phyloP scores from a whole-genome alignment of 208 protist genomes.

The Wallacemonas sp. region DNA sequence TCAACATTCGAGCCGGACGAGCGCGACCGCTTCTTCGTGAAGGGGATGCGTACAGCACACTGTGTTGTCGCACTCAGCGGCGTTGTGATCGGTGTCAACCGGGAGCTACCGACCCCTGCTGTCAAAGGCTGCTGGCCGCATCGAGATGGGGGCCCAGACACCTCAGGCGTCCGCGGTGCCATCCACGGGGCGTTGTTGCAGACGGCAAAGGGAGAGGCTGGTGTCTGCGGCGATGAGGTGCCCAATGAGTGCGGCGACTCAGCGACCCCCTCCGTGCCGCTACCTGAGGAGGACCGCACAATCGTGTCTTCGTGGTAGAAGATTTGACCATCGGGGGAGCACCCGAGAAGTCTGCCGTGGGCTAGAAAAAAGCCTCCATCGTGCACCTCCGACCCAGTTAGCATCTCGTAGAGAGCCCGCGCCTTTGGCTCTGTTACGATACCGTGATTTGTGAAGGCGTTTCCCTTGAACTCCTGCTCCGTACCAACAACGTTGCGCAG shows the following conservation, averaged over 20 bases:
- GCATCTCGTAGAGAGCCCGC: constrained; percentile 78
- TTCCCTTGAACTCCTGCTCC: constrained; percentile 79
- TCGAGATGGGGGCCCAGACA: not conserved
- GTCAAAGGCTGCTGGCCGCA: too few relatives aligned
- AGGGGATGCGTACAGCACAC: constrained; percentile 45
- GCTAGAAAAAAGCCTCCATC: constrained; percentile 85
- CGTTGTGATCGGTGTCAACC: not conserved
- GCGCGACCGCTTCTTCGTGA: constrained; percentile 30
- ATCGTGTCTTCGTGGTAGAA: constrained; percentile 28
- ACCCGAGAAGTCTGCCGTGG: constrained; percentile 59
- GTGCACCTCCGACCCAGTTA: constrained; percentile 63
- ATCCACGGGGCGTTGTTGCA: constrained; percentile 5
- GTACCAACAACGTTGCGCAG: constrained; percentile 73
- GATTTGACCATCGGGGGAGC: constrained; percentile 81
- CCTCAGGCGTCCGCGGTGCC: not conserved
- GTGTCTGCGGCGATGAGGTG: not conserved
- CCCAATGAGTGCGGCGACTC: not conserved
- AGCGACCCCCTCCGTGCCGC: too few relatives aligned
- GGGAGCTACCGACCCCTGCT: not conserved
- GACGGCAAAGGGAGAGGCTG: not conserved
- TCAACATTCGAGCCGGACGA: not conserved
- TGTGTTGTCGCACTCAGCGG: constrained; percentile 3
- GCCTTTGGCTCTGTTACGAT: constrained; percentile 83
- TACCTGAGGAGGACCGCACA: not conserved
- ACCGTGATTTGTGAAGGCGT: constrained; percentile 75